Conservation (phyloP, 371 early-diverging fungal genomes). For the Rhizopus arrhizus region DNA sequence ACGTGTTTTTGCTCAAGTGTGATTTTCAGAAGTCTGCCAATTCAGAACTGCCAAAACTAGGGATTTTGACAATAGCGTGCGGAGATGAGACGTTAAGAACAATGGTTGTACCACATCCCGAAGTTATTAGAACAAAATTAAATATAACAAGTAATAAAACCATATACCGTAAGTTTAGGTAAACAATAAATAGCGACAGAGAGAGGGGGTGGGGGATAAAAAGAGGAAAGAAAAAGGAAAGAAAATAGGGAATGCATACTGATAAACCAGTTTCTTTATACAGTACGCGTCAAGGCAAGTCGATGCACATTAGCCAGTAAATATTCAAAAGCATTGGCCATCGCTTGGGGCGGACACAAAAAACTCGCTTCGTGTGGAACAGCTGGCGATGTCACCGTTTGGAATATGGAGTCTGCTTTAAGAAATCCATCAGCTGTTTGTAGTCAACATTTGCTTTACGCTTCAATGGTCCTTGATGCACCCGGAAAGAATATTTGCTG, state of each 20-base stretch:
- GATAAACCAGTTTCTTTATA: background rate
- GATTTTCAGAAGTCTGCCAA: background rate
- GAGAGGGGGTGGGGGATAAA: background rate
- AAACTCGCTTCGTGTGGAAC: constrained; percentile 30
- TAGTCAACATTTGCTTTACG: constrained; percentile 2
- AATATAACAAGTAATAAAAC: constrained; percentile 1
- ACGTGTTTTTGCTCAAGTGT: background rate
- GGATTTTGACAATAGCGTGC: constrained; percentile 53
- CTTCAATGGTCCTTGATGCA: constrained; percentile 33
- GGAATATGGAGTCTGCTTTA: constrained; percentile 34
- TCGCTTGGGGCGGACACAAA: constrained; percentile 38
- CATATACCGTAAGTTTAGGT: constrained; percentile 18
- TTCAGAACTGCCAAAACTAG: constrained; percentile 37
- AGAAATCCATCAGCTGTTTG: background rate
- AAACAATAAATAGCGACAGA: no score
- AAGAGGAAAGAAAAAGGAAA: background rate
- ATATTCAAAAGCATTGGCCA: constrained; percentile 20
- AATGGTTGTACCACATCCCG: constrained; percentile 56
- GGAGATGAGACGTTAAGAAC: constrained; percentile 55
- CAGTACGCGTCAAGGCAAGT: constrained; percentile 19
- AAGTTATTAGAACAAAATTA: constrained; percentile 18
- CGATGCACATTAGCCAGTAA: constrained; percentile 9
- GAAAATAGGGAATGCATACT: background rate
- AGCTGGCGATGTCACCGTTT: constrained; percentile 21
- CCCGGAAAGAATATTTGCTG: constrained; percentile 20